Evolutionary conservation across 1,284 basidiomycete genomes (phyloP), one percentile per base, ranked within the genome.

Genomic region (Caloboletus inedulis): DNA sequence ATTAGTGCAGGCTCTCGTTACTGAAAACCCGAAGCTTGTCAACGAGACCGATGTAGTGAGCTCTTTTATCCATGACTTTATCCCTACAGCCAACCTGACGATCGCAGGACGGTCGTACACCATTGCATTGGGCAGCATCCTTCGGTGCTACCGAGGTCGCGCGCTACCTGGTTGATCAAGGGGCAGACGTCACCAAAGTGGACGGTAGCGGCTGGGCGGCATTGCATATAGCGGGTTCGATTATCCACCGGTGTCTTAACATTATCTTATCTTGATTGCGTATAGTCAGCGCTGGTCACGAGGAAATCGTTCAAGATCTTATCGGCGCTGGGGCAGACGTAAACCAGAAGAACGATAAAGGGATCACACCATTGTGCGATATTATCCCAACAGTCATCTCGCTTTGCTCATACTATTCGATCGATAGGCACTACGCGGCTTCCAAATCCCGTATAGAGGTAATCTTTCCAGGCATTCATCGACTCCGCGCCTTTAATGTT

Each of bases 381-480:
- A 47, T n/a, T 48, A 30, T 21, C 23, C n/a, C 51, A 30, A 29
- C 21, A 21, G 16, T 25, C 12, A 25, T 54, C 30, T 58, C 52
- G 30, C 31, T 54, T 23, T 50, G 13, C 43, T 62, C 19, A 63
- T 35, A 31, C 29, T 6, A 8, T 43, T 41, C 18, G 8, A 47
- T 54, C 49, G 41, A 52, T 59, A 94, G 93, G 65, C 93, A 97
- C 72, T 97, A 97, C 63, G 94, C 94, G 29, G 94, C 94, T 37
- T 97, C 94, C 18, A 97, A 95, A 71, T 89, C 92, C 41, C 86
- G 87, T 46, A 82, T 94, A 51, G 85, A 91, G 65, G 93, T 93
- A 68, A 57, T 36, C 30, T 18, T 47, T 18, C 4, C 27, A 16
- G 3, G 5, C 6, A 18, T 33, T 46, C 14, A 16, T 4, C 16